These are phyloP conservation scores for Naganishia sp. DNA, from an alignment of 1,284 basidiomycete species.

Conservation along the genomic window DNA sequence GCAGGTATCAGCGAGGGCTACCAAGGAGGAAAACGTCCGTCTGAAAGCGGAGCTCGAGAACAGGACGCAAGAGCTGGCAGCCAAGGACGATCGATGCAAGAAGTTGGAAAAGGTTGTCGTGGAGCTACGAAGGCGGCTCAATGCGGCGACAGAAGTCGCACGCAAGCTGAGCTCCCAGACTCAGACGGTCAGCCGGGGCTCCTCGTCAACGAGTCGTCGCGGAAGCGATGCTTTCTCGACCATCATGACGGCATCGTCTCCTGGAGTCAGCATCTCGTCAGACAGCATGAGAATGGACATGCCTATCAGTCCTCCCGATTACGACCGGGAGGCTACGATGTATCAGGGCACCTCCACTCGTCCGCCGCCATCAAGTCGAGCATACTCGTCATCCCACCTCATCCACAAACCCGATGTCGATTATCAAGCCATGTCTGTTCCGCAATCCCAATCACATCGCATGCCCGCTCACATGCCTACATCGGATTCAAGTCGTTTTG, in stretches of 20 bases:
- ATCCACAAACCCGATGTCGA: not conserved
- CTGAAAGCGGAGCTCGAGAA: slow-evolving; percentile 67
- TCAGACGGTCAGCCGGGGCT: not conserved
- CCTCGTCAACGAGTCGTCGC: slow-evolving; percentile 10
- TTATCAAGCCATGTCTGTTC: slow-evolving; percentile 1
- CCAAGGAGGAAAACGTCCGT: slow-evolving; percentile 77
- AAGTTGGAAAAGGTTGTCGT: slow-evolving; percentile 36
- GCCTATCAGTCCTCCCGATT: slow-evolving; percentile 18
- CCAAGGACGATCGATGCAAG: slow-evolving; percentile 20
- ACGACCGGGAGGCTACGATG: not conserved
- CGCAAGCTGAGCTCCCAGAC: slow-evolving; percentile 13
- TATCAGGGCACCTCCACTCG: not conserved
- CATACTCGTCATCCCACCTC: not conserved
- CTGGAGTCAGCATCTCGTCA: slow-evolving; percentile 2
- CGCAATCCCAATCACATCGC: too few relatives aligned
- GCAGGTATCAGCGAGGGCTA: slow-evolving; percentile 77
- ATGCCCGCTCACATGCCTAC: too few relatives aligned
- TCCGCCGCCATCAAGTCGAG: not conserved
- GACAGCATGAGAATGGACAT: slow-evolving; percentile 7
- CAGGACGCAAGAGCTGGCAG: slow-evolving; percentile 55
- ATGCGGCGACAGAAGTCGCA: slow-evolving; percentile 14
- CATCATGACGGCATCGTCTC: not conserved
- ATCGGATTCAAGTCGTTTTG: too few relatives aligned
- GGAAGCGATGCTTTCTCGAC: slow-evolving; percentile 22
- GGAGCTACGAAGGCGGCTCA: slow-evolving; percentile 33